A percentile compares a stretch with the other conserved stretches of the same genome.
phyloP scores from a whole-genome alignment of 106 monocot species.

The Allium fistulosum region DNA sequence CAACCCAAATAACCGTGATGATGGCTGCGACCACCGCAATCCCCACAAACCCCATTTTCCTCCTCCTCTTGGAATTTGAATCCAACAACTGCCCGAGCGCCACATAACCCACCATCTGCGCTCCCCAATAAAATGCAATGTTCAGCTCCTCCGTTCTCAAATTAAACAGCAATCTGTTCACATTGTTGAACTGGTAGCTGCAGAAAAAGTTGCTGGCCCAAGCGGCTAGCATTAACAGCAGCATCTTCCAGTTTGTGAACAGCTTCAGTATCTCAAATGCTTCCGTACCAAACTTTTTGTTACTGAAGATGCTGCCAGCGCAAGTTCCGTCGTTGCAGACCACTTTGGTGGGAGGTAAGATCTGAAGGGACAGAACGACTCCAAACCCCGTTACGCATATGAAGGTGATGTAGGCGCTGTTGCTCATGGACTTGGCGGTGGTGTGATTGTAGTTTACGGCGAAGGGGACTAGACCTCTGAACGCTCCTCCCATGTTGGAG shows the following conservation, averaged over 20 bases:
- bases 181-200: slow-evolving; percentile 97
- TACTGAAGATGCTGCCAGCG: slow-evolving; percentile 28
- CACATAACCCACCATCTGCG: slow-evolving; percentile 78
- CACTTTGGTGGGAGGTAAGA: slow-evolving; percentile 58
- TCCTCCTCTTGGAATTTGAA: slow-evolving; percentile 38
- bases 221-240: slow-evolving; percentile 66
- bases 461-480: slow-evolving; percentile 89
- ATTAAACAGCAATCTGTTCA: slow-evolving; percentile 69
- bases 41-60: slow-evolving; percentile 53
- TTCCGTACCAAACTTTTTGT: slow-evolving; percentile 38
- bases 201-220: slow-evolving; percentile 99
- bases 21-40: slow-evolving; percentile 44
- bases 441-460: slow-evolving; percentile 61
- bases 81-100: slow-evolving; percentile 61
- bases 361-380: slow-evolving; percentile 40
- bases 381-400: slow-evolving; percentile 80
- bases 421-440: slow-evolving; percentile 62
- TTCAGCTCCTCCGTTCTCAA: slow-evolving; percentile 80
- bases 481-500: slow-evolving; percentile 89
- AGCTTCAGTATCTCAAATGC: slow-evolving; percentile 40
- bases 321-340: slow-evolving; percentile 59
- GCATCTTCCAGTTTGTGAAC: slow-evolving; percentile 76
- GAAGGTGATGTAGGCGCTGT: slow-evolving; percentile 88
- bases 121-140: slow-evolving; percentile 96
- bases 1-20: slow-evolving; percentile 67